phyloP scores from a whole-genome alignment of 2,329 filamentous ascomycete species.

The Gnomoniopsis sp. region DNA sequence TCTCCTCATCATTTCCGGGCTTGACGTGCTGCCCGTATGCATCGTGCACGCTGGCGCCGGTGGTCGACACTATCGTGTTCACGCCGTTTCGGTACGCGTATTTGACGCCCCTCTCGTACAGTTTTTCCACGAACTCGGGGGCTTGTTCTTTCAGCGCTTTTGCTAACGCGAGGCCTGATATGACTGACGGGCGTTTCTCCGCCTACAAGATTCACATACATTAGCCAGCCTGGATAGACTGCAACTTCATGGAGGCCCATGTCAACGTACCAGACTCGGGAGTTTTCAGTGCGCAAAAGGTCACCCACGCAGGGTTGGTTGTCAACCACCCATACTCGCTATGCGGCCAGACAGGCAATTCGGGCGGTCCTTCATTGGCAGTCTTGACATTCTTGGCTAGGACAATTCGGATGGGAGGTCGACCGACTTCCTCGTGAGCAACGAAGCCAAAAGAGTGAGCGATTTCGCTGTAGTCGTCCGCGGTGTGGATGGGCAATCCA shows the following conservation, averaged over 20 bases:
- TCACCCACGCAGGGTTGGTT: slow-evolving; percentile 34
- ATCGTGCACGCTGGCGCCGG: slow-evolving; percentile 28
- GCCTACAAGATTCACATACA: slow-evolving; percentile 17
- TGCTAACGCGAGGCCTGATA: slow-evolving; percentile 27
- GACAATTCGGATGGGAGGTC: slow-evolving; percentile 30
- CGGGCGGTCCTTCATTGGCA: slow-evolving; percentile 33
- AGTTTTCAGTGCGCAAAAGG: slow-evolving; percentile 25
- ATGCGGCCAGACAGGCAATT: slow-evolving; percentile 37
- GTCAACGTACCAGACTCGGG: slow-evolving; percentile 20
- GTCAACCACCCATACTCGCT: slow-evolving; percentile 36
- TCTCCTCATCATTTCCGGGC: slow-evolving; percentile 23
- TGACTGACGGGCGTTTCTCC: slow-evolving; percentile 35
- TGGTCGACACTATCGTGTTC: slow-evolving; percentile 27
- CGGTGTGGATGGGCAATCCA: slow-evolving; percentile 28
- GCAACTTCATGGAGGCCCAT: neutral
- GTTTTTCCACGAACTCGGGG: slow-evolving; percentile 27
- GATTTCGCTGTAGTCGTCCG: slow-evolving; percentile 31
- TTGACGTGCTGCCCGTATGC: slow-evolving; percentile 30
- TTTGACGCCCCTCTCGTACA: slow-evolving; percentile 27
- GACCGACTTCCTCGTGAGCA: slow-evolving; percentile 31
- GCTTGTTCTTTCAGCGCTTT: slow-evolving; percentile 23
- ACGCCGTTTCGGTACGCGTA: slow-evolving; percentile 29
- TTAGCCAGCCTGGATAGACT: neutral
- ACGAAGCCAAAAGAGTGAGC: slow-evolving; percentile 33
- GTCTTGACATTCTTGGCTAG: slow-evolving; percentile 34